Evolutionary conservation across 164 flowering plant species (phyloP), one percentile per base, ranked within the genome.

Genomic region (Pachysandra terminalis): DNA sequence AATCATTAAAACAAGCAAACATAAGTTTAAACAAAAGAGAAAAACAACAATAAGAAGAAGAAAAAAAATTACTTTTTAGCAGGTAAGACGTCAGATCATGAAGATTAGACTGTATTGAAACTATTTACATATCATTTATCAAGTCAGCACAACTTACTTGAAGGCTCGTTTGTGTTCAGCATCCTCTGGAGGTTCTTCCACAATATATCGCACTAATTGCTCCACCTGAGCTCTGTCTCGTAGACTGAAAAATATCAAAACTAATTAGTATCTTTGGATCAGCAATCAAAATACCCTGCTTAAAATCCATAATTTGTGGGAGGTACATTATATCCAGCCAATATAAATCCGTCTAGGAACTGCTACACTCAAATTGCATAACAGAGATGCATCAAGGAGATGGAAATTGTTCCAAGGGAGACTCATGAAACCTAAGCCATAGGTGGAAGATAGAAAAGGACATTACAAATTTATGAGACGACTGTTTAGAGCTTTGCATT

Each of bases 401-500:
- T 45, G 1, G 51, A 45, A 45, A 13, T 45, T 45, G 51, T 45
- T 10, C 4, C 51, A 15, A 45, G 17, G 15, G 6, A 45, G 15
- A 45, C 16, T 13, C 14, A 45, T 15, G 60, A 52, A 32, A 56
- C n/a, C 21, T 13, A 21, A 48, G 9, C 2, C 7, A 27, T n/a
- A 32, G 19, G 19, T 40, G 17, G 8, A 16, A 24, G n/a, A 60
- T 27, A 32, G 37, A 32, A 27, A 25, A 45, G 51, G 56, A 61
- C 28, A 56, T 75, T 87, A 95, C 99, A 95, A 92, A 76, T 92
- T 92, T 56, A 95, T 90, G 41, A 95, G 96, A 16, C 98, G 98
- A 48, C 91, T 86, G 67, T 95, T 95, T 51, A 95, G 76, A 55
- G 96, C 97, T 85, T 92, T 92, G 97, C 98, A 95, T 82, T 95